Evolutionary conservation across 2,329 filamentous ascomycete species (phyloP).

Genomic region (Fusarium citri): DNA sequence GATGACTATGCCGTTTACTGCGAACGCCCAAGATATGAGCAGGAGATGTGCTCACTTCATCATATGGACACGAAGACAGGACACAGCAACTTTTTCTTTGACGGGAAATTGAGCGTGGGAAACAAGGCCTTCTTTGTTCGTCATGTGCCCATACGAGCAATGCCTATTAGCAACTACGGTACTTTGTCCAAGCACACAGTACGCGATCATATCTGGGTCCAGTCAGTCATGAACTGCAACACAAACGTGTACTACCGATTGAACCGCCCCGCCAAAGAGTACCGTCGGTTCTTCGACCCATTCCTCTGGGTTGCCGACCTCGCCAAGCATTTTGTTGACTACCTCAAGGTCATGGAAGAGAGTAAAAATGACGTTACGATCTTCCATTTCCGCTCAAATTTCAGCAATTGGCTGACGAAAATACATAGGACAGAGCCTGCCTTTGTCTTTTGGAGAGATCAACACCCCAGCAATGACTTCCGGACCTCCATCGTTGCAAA

Average conservation of each 20-base stretch:
- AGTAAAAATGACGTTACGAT: constrained; percentile 58
- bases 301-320: constrained; percentile 80
- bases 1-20: constrained; percentile 70
- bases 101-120: constrained; percentile 67
- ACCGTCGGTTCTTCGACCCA: constrained; percentile 68
- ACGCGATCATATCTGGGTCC: constrained; percentile 71
- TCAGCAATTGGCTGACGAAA: constrained; percentile 66
- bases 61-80: constrained; percentile 56
- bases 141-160: constrained; percentile 64
- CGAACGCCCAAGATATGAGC: constrained; percentile 49
- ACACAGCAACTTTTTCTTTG: constrained; percentile 62
- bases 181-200: constrained; percentile 58
- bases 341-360: constrained; percentile 56
- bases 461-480: constrained; percentile 68
- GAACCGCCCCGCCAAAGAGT: constrained; percentile 66
- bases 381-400: constrained; percentile 66
- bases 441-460: constrained; percentile 67
- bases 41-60: constrained; percentile 68
- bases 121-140: constrained; percentile 62
- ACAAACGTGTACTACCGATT: constrained; percentile 73
- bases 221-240: constrained; percentile 60
- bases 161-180: constrained; percentile 77
- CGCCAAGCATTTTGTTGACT: constrained; percentile 79
- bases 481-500: constrained; percentile 70
- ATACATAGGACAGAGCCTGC: constrained; percentile 55